Evolutionary conservation across 257 asterid species (phyloP).

Genomic region (Apocynum venetum): DNA sequence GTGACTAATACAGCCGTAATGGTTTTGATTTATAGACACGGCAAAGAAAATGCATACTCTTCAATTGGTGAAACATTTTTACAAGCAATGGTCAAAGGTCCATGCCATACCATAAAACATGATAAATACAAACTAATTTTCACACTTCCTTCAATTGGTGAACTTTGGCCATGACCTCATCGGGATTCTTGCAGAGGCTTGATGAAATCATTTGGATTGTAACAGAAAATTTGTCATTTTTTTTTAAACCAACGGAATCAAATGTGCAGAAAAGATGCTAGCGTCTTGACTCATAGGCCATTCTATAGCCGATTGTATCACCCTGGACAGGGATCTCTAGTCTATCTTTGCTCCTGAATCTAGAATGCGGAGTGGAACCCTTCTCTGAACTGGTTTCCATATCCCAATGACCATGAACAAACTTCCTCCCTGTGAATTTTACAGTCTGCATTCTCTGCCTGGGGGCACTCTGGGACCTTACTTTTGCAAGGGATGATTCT

Average conservation of each 20-base stretch:
- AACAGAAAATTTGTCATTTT: neutral
- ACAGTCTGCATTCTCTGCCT: constrained; percentile 73
- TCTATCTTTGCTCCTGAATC: constrained; percentile 32
- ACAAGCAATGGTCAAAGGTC: constrained; percentile 14
- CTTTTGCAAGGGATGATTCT: constrained; percentile 72
- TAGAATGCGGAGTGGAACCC: constrained; percentile 34
- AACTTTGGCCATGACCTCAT: constrained; percentile 14
- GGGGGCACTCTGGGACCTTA: constrained; percentile 88
- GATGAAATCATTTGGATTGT: neutral
- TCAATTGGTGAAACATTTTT: neutral
- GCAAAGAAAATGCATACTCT: neutral
- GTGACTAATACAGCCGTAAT: no score
- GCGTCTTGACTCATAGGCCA: constrained; percentile 25
- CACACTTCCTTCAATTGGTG: constrained; percentile 20
- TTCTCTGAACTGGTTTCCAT: constrained; percentile 56
- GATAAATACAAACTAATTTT: constrained; percentile 18
- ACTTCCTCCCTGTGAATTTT: constrained; percentile 32
- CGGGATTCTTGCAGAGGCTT: neutral
- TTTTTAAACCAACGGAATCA: neutral
- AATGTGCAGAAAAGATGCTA: constrained; percentile 20
- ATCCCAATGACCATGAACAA: constrained; percentile 43
- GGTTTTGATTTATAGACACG: neutral
- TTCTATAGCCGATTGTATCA: constrained; percentile 15
- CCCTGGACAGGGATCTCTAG: constrained; percentile 26
- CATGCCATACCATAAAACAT: constrained; percentile 13